Evolutionary conservation across 306 rosid genomes (phyloP), one percentile per base, ranked within the genome.

Genomic region (Citrullus colocynthis): DNA sequence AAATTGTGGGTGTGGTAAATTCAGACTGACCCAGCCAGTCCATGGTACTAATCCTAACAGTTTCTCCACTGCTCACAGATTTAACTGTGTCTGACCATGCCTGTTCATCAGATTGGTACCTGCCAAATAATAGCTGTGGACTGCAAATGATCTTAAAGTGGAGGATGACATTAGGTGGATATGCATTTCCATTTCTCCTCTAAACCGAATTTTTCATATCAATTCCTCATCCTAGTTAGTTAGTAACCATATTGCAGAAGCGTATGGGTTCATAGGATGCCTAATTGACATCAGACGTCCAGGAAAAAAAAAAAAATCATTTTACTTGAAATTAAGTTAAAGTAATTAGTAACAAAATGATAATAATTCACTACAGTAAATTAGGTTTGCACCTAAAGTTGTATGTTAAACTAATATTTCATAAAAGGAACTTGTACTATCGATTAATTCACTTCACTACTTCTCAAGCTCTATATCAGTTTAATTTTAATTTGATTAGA

Each of bases 21-120:
- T 95, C 82, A 77, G 97, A 90, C 74, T 92, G 98, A 80, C 98
- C 98, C 57, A 95, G 86, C 97, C 98, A 95, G 86, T 89, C 96
- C 98, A 95, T 95, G 81, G 97, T 92, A 74, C 84, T 92, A 81
- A 95, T 90, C 80, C 92, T 87, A 55, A 95, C 86, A 20, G 88
- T 89, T 71, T 55, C 88, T 63, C 81, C 76, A 37, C 1, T 76
- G 65, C 87, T 83, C 66, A 92, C 98, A 49, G 96, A 95, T 81
- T 85, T 88, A 28, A 95, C 89, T 60, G 98, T 89, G 39, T 90
- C 97, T 41, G 88, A 67, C 98, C 97, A 95, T 73, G 85, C 98
- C 80, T 95, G 98, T 80, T 92, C 96, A 81, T 95, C 98, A 63
- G 95, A 75, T 81, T 90, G 93, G 82, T 87, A 87, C 80, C 74